phyloP scores from a whole-genome alignment of 306 rosid species.

The Corylus heterophylla region DNA sequence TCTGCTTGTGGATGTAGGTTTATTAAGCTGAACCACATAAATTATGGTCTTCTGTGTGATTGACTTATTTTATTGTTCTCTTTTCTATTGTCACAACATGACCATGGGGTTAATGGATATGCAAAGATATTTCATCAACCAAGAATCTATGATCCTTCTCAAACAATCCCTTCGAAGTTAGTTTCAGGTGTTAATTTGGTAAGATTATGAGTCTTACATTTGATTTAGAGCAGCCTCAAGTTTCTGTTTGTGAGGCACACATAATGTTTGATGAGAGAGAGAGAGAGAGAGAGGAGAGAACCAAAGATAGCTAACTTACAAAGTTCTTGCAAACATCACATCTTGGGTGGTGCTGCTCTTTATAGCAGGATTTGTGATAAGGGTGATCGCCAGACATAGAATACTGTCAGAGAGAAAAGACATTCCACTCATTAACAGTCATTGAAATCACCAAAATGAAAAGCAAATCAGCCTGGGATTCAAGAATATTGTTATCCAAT shows the following conservation, averaged over 20 bases:
- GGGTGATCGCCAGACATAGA: slow-evolving; percentile 77
- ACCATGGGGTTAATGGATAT: background rate
- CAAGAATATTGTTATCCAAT: slow-evolving; percentile 12
- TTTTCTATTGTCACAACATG: background rate
- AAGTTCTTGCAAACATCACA: slow-evolving; percentile 90
- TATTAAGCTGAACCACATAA: too few species aligned
- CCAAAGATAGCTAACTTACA: slow-evolving; percentile 45
- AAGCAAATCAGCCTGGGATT: slow-evolving; percentile 10
- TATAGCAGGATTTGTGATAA: slow-evolving; percentile 88
- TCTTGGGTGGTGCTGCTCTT: slow-evolving; percentile 86
- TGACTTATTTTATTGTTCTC: too few species aligned
- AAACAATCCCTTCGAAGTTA: background rate
- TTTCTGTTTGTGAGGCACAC: background rate
- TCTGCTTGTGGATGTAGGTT: too few species aligned
- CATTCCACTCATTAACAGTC: slow-evolving; percentile 21
- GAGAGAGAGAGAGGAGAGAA: background rate
- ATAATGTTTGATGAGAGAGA: background rate
- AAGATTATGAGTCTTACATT: background rate
- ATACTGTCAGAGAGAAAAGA: slow-evolving; percentile 55
- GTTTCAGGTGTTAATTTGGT: background rate
- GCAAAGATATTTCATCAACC: background rate
- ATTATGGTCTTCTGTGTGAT: too few species aligned
- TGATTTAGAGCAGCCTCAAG: background rate
- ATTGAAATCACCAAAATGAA: slow-evolving; percentile 4
- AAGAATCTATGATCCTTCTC: background rate